These are phyloP conservation scores for Alternaria ethzedia DNA, from an alignment of 2,329 filamentous ascomycete genomes.

Conservation along the genomic window DNA sequence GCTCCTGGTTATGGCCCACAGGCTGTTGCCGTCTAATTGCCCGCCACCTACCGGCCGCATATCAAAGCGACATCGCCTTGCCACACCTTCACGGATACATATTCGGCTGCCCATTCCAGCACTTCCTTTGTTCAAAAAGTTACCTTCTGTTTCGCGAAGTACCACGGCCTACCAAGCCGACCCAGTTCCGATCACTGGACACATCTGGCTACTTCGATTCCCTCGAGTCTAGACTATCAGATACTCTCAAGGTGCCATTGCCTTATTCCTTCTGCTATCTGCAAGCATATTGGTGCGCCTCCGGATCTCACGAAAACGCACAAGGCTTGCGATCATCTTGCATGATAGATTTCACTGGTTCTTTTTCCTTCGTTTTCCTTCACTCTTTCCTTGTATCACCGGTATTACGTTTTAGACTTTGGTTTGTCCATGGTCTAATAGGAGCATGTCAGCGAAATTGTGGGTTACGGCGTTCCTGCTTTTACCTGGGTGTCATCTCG, in stretches of 20 bases:
- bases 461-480: constrained; percentile 38
- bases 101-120: constrained; percentile 37
- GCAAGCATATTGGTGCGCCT: constrained; percentile 44
- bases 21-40: constrained; percentile 42
- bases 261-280: constrained; percentile 44
- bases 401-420: constrained; percentile 40
- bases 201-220: constrained; percentile 26
- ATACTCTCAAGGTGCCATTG: constrained; percentile 24
- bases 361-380: constrained; percentile 27
- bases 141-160: constrained; percentile 28
- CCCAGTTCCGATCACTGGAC: constrained; percentile 24
- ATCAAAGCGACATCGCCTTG: constrained; percentile 1
- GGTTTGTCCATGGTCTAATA: constrained; percentile 33
- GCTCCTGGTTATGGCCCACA: constrained; percentile 48
- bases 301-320: constrained; percentile 47
- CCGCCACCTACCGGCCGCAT: not conserved
- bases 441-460: constrained; percentile 44
- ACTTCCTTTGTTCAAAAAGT: constrained; percentile 45
- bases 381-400: constrained; percentile 31
- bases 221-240: constrained; percentile 26
- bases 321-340: constrained; percentile 45
- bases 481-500: constrained; percentile 29
- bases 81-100: constrained; percentile 28
- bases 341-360: constrained; percentile 47
- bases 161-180: constrained; percentile 18